A percentile compares a stretch with the other conserved stretches of the same genome.
Conservation (phyloP, 78 protist genomes). For the Dictyostelium firmibasis region DNA sequence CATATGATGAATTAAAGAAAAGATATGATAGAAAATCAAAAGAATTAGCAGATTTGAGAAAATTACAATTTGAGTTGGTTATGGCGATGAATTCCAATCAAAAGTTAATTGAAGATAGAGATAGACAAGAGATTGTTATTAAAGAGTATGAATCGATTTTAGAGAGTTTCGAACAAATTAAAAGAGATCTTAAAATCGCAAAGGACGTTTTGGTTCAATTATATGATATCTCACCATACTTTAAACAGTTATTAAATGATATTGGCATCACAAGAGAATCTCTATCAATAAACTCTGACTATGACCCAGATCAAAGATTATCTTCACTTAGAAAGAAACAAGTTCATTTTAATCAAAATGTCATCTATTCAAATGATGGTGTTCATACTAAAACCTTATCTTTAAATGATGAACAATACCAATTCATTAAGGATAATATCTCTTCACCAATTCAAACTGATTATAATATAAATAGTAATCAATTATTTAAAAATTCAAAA, state of each 20-base stretch:
- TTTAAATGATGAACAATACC: slow-evolving; percentile 6
- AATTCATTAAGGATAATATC: neutral
- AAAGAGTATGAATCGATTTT: neutral
- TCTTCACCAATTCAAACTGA: slow-evolving; percentile 23
- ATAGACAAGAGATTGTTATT: neutral
- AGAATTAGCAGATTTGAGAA: neutral
- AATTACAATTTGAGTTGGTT: neutral
- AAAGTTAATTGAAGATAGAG: neutral
- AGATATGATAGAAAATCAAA: neutral
- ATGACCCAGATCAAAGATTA: neutral
- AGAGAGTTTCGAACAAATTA: neutral
- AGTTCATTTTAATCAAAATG: neutral
- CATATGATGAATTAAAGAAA: neutral
- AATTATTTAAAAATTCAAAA: slow-evolving; percentile 3
- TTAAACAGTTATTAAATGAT: neutral
- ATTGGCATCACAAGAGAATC: neutral
- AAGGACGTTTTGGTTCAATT: neutral
- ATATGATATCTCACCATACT: neutral
- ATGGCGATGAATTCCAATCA: neutral
- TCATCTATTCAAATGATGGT: slow-evolving; percentile 14
- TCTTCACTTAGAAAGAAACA: neutral
- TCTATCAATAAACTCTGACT: neutral
- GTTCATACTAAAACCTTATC: neutral
- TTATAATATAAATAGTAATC: slow-evolving; percentile 4
- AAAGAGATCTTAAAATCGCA: neutral